Percentiles rank a stretch among this genome's conserved stretches.
Evolutionary conservation across 768 basidiomycete genomes (phyloP).

Genomic region (Steccherinum ochraceum): DNA sequence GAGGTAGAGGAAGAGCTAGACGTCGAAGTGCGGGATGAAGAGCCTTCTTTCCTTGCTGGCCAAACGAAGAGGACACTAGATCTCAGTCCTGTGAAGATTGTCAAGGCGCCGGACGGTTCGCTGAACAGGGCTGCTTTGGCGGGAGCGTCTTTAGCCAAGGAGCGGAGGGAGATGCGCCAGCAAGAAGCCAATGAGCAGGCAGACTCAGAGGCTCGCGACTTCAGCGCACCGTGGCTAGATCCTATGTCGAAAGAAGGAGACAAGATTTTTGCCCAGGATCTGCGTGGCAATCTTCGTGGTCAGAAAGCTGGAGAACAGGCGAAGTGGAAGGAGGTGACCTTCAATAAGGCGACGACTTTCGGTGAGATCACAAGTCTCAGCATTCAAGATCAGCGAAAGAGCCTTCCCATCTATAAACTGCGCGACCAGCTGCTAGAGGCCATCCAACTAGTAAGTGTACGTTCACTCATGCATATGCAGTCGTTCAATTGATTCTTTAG

Average conservation of each 20-base stretch:
- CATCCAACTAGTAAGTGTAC: constrained; percentile 68
- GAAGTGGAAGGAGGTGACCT: constrained; percentile 86
- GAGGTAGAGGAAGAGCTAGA: constrained; percentile 97
- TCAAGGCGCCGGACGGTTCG: constrained; percentile 98
- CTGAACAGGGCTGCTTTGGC: constrained; percentile 93
- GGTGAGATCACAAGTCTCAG: constrained; percentile 87
- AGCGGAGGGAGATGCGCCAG: constrained; percentile 88
- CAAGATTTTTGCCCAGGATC: constrained; percentile 87
- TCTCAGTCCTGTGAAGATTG: constrained; percentile 94
- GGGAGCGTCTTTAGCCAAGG: constrained; percentile 90
- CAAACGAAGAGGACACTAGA: constrained; percentile 96
- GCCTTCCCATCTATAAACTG: constrained; percentile 91
- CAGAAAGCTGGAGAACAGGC: constrained; percentile 80
- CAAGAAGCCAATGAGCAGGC: constrained; percentile 93
- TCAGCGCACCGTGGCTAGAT: constrained; percentile 95
- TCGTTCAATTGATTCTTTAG: no score
- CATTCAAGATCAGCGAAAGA: constrained; percentile 91
- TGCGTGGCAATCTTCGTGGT: constrained; percentile 74
- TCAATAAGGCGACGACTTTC: constrained; percentile 94
- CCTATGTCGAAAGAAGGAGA: constrained; percentile 91
- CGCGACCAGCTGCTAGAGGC: constrained; percentile 86
- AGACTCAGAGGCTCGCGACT: constrained; percentile 91
- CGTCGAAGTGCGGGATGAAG: constrained; percentile 94
- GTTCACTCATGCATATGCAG: neutral
- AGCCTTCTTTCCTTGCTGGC: constrained; percentile 91